Evolutionary conservation across 768 basidiomycete species (phyloP).

Genomic region (Amanita molliuscula): DNA sequence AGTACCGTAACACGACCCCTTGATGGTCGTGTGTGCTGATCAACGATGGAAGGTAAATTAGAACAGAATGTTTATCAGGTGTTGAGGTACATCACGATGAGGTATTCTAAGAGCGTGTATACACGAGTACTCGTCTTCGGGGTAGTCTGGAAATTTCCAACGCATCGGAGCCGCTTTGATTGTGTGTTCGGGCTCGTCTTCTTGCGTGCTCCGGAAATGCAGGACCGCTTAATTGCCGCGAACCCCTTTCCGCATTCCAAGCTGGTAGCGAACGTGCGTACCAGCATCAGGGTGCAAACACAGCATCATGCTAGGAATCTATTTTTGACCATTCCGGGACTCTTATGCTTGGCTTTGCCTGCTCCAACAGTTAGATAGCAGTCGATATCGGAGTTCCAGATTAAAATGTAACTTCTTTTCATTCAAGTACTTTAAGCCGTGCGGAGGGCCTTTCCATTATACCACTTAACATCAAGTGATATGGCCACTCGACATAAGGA

Average conservation of each 20-base stretch:
- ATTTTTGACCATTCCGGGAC: neutral
- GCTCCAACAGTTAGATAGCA: too few species aligned
- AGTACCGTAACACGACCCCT: neutral
- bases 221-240: neutral
- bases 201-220: neutral
- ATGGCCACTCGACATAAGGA: constrained; percentile 1
- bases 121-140: neutral
- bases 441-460: neutral
- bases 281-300: neutral
- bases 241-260: neutral
- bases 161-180: neutral
- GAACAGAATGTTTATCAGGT: neutral
- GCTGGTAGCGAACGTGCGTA: neutral
- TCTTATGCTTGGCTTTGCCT: neutral
- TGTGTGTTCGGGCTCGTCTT: neutral
- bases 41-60: too few species aligned
- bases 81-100: neutral
- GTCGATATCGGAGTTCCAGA: too few species aligned
- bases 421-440: neutral
- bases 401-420: too few species aligned
- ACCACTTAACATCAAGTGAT: neutral
- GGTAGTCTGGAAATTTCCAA: neutral
- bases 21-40: neutral
- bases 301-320: neutral
- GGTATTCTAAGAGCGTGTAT: neutral